Evolutionary conservation across 345 rosid species (phyloP), one percentile per base, ranked within the genome.

Genomic region (Pistacia atlantica): DNA sequence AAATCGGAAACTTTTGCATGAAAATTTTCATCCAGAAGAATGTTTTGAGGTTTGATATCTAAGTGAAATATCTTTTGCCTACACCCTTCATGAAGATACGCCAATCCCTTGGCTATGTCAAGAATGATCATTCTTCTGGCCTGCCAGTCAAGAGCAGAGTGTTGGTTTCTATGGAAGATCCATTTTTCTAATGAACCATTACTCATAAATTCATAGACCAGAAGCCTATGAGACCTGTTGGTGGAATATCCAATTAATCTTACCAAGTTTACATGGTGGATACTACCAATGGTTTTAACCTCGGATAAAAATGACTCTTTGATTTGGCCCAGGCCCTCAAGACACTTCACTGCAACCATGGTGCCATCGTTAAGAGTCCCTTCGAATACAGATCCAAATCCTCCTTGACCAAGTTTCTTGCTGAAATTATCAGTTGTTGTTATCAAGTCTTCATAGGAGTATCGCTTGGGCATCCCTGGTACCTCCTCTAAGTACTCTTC

Each of bases 151-250:
- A 61, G 38, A 28, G 65, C 42, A 61, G 17, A 33, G 38, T 0
- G 4, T 38, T 38, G 17, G 38, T 61, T 11, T 10, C 17, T 10
- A 5, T 3, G 3, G 38, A 61, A 61, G 13, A 61, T 61, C 65
- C 65, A 61, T 61, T 61, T 61, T 14, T 61, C 65, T 38, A 61
- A 28, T 25, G 65, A 61, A 1, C 65, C 65, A 61, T 61, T 61
- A 3, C 37, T 12, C 65, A 61, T 28, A 14, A 61, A 61, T 13
- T 61, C 65, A 61, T 28, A 61, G 1, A 61, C 18, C 14, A 61
- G 28, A 61, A 61, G 65, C 18, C 42, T 61, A 1, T 13, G 65
- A 4, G 33, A 61, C 65, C 3, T 38, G 4, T 38, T 38, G 4
- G 42, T 6, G 4, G 42, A 4, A 38, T 38, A 38, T 38, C 42